Base-by-base conservation (phyloP, 176 grass and related monocot genomes). In the Poa pratensis region DNA sequence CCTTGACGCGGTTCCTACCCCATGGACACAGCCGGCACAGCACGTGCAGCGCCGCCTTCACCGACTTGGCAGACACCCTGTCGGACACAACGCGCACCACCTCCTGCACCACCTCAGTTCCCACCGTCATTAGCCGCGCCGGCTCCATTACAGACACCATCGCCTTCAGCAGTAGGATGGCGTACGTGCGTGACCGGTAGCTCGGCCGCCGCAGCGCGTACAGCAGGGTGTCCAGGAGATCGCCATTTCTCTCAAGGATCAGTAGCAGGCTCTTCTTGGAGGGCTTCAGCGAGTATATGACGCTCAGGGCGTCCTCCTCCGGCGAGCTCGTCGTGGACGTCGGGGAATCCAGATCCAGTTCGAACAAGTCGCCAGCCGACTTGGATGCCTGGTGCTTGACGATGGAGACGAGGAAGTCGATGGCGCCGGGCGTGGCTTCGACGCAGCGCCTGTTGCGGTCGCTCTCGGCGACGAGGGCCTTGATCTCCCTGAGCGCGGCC, bases 11-110 rank as follows among this genome's bases (percentile, higher is more conserved):
- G 43, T 46, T 46, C 43, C 43, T 46, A 49, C 10, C 43, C 43
- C 58, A 83, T 2, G 77, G 75, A 20, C 87, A 51, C 0, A 96
- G 62, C 1, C 78, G 64, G 73, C 49, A 81, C 9, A 99, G 81
- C 18, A 96, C 84, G 37, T 90, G 76, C 27, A 99, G 63, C 58
- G 94, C 93, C 20, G 94, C 88, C 75, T 86, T 89, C 55, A 88
- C 83, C 1, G 90, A 85, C 83, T 90, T 90, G n/a, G 45, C 26
- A 4, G 88, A 93, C 13, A 91, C 80, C 30, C 64, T n/a, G 62
- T 92, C 93, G 2, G 50, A 12, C 3, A 94, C 42, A 2, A 92
- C 86, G 17, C 73, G 88, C 3, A 92, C 84, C 2, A 88, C 52
- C 88, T 91, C 96, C 16, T 42, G 24, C 40, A 99, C 57, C 17